A percentile compares a stretch with the other conserved stretches of the same genome.
Conservation (phyloP, 2,329 filamentous ascomycete species). For the Ophiocordyceps unilateralis region DNA sequence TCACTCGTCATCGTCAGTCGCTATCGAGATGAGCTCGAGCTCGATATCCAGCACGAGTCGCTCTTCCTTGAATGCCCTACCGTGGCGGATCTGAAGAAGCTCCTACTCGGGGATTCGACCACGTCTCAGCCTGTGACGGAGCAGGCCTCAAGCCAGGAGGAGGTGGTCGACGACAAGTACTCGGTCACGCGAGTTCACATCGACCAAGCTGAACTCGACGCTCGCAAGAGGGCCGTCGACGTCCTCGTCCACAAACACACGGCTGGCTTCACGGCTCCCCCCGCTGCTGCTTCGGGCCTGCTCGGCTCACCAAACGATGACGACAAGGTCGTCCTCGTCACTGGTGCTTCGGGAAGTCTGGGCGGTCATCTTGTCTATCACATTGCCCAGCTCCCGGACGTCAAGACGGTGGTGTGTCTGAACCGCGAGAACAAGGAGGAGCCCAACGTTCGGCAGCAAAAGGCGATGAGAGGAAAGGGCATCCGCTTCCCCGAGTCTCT, state of each 20-base stretch:
- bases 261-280: background rate
- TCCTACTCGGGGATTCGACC: background rate
- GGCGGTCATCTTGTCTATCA: constrained; percentile 17
- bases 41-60: constrained; percentile 30
- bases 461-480: constrained; percentile 1
- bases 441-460: background rate
- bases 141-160: background rate
- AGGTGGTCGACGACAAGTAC: background rate
- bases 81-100: constrained; percentile 31
- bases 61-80: constrained; percentile 36
- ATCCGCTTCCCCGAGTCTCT: background rate
- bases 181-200: background rate
- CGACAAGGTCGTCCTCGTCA: constrained; percentile 14
- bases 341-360: constrained; percentile 20
- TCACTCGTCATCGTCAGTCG: constrained; percentile 36
- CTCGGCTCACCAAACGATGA: background rate
- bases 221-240: constrained; percentile 1
- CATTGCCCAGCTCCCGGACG: constrained; percentile 10
- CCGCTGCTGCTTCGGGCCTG: background rate
- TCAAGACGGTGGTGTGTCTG: constrained; percentile 22
- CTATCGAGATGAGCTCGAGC: constrained; percentile 37
- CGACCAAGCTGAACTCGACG: background rate
- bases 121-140: background rate
- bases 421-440: constrained; percentile 17
- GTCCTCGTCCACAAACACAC: constrained; percentile 1